These are phyloP conservation scores for Penicillium paradoxum DNA, from an alignment of 495 filamentous ascomycete genomes.

Conservation along the genomic window DNA sequence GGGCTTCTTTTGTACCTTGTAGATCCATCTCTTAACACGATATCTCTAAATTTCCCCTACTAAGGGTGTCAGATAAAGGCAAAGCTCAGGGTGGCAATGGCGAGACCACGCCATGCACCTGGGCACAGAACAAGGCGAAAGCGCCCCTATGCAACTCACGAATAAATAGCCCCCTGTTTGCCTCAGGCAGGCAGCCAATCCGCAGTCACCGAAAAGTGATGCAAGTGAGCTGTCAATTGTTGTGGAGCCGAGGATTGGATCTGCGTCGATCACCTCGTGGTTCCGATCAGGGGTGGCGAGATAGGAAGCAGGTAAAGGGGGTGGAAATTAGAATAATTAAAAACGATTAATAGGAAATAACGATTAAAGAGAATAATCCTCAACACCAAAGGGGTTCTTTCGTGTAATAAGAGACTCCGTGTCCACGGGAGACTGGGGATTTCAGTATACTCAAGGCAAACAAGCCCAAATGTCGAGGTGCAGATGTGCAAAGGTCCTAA, in stretches of 20 bases:
- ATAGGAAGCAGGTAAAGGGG: not conserved
- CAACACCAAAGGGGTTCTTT: not conserved
- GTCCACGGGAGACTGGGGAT: not conserved
- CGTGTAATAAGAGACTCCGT: not conserved
- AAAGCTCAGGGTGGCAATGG: not conserved
- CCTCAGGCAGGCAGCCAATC: constrained; percentile 34
- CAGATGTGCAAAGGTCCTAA: not conserved
- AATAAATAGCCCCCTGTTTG: constrained; percentile 21
- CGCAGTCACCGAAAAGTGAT: constrained; percentile 26
- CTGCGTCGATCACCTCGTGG: constrained; percentile 26
- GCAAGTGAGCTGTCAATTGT: constrained; percentile 31
- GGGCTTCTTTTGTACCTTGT: constrained; percentile 45
- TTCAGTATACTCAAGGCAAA: constrained; percentile 1
- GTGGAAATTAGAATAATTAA: not conserved
- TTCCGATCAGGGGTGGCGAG: constrained; percentile 2
- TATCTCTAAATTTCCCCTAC: not conserved
- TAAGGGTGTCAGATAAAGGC: constrained; percentile 4
- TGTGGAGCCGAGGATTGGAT: constrained; percentile 26
- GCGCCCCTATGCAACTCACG: constrained; percentile 9
- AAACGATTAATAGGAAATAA: not conserved
- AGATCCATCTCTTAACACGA: constrained; percentile 37
- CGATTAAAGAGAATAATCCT: not conserved
- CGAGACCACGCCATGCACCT: constrained; percentile 11
- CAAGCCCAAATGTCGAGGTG: constrained; percentile 3
- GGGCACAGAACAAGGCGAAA: constrained; percentile 1